A percentile compares a stretch with the other conserved stretches of the same genome.
These are phyloP conservation scores for Flaveria sonorensis DNA, from an alignment of 129 eudicot species.

Conservation along the genomic window DNA sequence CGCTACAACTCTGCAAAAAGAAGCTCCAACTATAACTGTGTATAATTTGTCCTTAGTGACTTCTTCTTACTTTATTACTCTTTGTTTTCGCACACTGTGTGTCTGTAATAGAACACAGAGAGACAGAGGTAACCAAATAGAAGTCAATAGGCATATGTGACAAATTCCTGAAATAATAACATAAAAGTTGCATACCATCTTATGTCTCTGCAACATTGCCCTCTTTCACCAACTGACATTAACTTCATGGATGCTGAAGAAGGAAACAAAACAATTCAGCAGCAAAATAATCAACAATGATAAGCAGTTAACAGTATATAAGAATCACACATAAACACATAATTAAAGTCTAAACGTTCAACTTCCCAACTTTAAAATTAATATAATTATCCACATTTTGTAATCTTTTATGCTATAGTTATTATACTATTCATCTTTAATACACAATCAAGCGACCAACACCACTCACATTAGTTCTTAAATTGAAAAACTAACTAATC, in stretches of 20 bases:
- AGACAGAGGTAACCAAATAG: conserved; percentile 1
- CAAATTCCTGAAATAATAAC: not conserved
- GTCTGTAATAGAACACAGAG: conserved; percentile 26
- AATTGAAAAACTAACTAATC: not conserved
- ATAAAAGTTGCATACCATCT: conserved; percentile 30
- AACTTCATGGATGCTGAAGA: conserved; percentile 27
- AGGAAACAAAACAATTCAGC: not conserved
- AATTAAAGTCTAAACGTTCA: not conserved
- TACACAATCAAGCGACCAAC: not conserved
- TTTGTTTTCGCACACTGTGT: conserved; percentile 5
- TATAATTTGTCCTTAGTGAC: conserved; percentile 28
- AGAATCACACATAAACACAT: not conserved
- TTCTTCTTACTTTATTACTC: conserved; percentile 23
- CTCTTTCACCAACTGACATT: conserved; percentile 36
- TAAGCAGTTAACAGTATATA: not conserved
- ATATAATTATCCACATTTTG: not conserved
- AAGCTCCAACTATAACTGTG: conserved; percentile 28
- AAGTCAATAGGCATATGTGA: not conserved
- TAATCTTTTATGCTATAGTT: not conserved
- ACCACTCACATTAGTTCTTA: conserved; percentile 6
- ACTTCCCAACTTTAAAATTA: not conserved
- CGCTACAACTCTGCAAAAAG: conserved; percentile 25
- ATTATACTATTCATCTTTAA: not conserved
- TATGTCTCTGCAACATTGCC: conserved; percentile 27
- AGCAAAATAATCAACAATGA: conserved; percentile 2